Conservation (phyloP, 768 basidiomycete genomes). For the Russula brevipes region DNA sequence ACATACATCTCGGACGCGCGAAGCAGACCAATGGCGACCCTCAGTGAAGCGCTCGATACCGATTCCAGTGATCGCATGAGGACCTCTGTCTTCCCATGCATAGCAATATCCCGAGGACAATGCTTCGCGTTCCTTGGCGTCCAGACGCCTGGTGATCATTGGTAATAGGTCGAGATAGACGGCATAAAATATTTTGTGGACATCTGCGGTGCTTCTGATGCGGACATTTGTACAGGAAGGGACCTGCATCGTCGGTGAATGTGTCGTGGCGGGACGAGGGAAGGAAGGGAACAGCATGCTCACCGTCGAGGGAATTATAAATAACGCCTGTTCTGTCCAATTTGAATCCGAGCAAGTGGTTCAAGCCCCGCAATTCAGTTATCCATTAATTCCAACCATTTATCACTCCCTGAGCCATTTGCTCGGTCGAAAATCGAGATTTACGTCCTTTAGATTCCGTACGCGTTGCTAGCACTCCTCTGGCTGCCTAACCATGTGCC, state of each 20-base stretch:
- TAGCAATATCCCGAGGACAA: constrained; percentile 76
- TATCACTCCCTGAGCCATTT: background rate
- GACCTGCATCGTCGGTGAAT: constrained; percentile 51
- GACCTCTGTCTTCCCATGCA: constrained; percentile 85
- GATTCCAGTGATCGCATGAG: constrained; percentile 70
- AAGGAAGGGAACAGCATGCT: constrained; percentile 15
- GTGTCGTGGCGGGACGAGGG: constrained; percentile 25
- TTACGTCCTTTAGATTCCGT: background rate
- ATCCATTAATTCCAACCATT: constrained; percentile 12
- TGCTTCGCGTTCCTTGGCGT: constrained; percentile 65
- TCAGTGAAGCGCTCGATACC: constrained; percentile 84
- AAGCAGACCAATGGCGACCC: constrained; percentile 82
- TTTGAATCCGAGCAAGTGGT: constrained; percentile 22
- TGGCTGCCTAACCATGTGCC: background rate
- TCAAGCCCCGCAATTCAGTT: constrained; percentile 18
- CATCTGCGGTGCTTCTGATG: constrained; percentile 73
- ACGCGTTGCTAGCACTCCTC: too few relatives aligned
- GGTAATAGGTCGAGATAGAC: constrained; percentile 64
- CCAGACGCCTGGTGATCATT: constrained; percentile 74
- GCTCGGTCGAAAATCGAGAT: constrained; percentile 10
- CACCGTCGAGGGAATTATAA: constrained; percentile 22
- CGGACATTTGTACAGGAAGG: constrained; percentile 73
- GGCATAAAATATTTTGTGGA: constrained; percentile 75
- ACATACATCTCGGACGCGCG: constrained; percentile 53
- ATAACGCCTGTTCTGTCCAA: constrained; percentile 21